Evolutionary conservation across 1,139 yeast species (phyloP).

Genomic region (Debaryomyces coudertii): DNA sequence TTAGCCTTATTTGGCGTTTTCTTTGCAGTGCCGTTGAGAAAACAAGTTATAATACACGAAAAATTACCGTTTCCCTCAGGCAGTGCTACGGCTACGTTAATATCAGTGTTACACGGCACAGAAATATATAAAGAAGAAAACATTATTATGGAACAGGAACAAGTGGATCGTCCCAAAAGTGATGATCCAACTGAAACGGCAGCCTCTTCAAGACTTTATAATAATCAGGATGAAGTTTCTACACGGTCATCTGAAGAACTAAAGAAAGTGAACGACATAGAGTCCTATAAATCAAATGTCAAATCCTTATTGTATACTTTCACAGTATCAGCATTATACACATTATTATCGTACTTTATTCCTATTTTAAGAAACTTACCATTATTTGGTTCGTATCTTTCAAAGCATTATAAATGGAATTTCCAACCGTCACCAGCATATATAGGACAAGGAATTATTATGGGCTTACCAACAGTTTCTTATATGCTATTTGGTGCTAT

Average conservation of each 20-base stretch:
- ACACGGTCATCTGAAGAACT: conserved; percentile 20
- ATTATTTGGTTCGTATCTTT: conserved; percentile 68
- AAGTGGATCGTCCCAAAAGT: background rate
- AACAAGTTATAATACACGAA: conserved; percentile 82
- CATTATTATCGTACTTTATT: conserved; percentile 68
- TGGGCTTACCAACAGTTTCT: conserved; percentile 91
- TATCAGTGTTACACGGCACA: conserved; percentile 81
- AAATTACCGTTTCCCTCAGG: conserved; percentile 94
- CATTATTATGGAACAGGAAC: conserved; percentile 6
- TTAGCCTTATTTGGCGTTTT: conserved; percentile 93
- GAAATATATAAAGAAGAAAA: conserved; percentile 49
- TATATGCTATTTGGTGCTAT: conserved; percentile 90
- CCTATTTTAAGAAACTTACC: conserved; percentile 75
- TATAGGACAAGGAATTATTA: conserved; percentile 95
- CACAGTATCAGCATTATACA: conserved; percentile 68
- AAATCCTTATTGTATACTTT: conserved; percentile 63
- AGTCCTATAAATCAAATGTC: conserved; percentile 57
- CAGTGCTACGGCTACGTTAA: conserved; percentile 91
- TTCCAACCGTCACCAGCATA: conserved; percentile 97
- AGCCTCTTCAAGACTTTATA: background rate
- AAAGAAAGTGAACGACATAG: conserved; percentile 7
- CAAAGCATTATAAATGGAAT: conserved; percentile 76
- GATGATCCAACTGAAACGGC: background rate
- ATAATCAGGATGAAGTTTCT: conserved; percentile 1
- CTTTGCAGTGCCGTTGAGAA: conserved; percentile 86